These are phyloP conservation scores for Trypanosoma lewisi DNA, from an alignment of 208 protist species.

Conservation along the genomic window DNA sequence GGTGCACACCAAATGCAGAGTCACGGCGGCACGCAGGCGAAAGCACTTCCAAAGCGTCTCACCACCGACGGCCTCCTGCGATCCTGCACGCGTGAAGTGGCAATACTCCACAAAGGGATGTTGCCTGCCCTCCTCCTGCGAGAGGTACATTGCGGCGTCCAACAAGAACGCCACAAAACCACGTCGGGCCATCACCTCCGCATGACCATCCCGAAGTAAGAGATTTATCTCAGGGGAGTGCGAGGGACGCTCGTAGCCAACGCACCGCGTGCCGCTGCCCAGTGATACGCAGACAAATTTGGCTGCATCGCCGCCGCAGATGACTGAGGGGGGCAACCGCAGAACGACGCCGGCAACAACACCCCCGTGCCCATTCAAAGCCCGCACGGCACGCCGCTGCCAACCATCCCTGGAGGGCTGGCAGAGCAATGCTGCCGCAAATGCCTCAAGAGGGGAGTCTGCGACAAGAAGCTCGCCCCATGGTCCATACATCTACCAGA, in stretches of 20 bases:
- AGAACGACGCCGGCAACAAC: conserved; percentile 58
- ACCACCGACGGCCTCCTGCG: background rate
- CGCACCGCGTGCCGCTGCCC: conserved; percentile 73
- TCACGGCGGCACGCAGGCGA: conserved; percentile 30
- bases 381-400: conserved; percentile 5
- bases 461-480: background rate
- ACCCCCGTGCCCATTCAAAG: conserved; percentile 2
- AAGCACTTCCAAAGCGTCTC: conserved; percentile 18
- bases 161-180: conserved; percentile 72
- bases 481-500: conserved; percentile 8
- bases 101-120: conserved; percentile 21
- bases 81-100: background rate
- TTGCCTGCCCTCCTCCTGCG: conserved; percentile 1
- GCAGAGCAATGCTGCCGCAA: conserved; percentile 14
- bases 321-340: conserved; percentile 19
- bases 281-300: conserved; percentile 75
- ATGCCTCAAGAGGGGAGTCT: conserved; percentile 18
- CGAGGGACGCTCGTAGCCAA: conserved; percentile 27
- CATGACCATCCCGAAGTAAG: conserved; percentile 73
- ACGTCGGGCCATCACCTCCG: conserved; percentile 82
- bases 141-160: conserved; percentile 26
- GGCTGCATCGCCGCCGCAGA: background rate
- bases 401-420: conserved; percentile 12
- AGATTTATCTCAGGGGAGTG: conserved; percentile 15
- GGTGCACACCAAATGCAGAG: conserved; percentile 66